Percentiles rank a stretch among this genome's conserved stretches.
phyloP scores from a whole-genome alignment of 441 rosid species.

The Syzygium syzygioides region DNA sequence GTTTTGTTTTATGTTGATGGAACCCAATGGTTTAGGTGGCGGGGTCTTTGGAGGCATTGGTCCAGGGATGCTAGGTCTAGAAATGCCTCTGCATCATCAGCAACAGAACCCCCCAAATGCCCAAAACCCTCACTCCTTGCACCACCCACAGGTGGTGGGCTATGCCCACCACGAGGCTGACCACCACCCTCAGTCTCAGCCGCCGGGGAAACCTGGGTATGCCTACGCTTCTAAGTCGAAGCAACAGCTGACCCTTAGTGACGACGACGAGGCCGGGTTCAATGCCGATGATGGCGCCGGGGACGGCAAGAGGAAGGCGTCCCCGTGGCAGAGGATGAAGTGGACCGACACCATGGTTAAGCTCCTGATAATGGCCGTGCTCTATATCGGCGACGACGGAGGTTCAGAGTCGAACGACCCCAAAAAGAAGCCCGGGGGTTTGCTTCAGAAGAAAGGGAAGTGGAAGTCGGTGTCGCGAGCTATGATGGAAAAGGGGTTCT shows the following conservation, averaged over 20 bases:
- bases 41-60: slow-evolving; percentile 56
- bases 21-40: slow-evolving; percentile 46
- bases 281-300: slow-evolving; percentile 45
- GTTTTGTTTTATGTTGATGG: slow-evolving; percentile 37
- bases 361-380: slow-evolving; percentile 78
- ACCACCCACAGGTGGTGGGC: slow-evolving; percentile 47
- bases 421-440: slow-evolving; percentile 54
- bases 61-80: slow-evolving; percentile 72
- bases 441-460: slow-evolving; percentile 93
- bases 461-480: slow-evolving; percentile 97
- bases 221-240: slow-evolving; percentile 36
- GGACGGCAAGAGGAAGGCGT: slow-evolving; percentile 53
- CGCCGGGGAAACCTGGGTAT: slow-evolving; percentile 28
- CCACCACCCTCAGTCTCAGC: slow-evolving; percentile 28
- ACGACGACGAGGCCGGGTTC: slow-evolving; percentile 58
- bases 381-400: slow-evolving; percentile 84
- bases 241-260: slow-evolving; percentile 44
- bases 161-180: slow-evolving; percentile 33
- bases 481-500: slow-evolving; percentile 95
- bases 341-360: slow-evolving; percentile 93
- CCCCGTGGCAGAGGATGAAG: slow-evolving; percentile 98
- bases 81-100: slow-evolving; percentile 60
- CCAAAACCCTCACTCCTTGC: slow-evolving; percentile 31
- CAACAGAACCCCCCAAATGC: slow-evolving; percentile 35
- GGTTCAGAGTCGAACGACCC: slow-evolving; percentile 54